Evolutionary conservation across 495 filamentous ascomycete genomes (phyloP).

Genomic region (Neurospora sp.): DNA sequence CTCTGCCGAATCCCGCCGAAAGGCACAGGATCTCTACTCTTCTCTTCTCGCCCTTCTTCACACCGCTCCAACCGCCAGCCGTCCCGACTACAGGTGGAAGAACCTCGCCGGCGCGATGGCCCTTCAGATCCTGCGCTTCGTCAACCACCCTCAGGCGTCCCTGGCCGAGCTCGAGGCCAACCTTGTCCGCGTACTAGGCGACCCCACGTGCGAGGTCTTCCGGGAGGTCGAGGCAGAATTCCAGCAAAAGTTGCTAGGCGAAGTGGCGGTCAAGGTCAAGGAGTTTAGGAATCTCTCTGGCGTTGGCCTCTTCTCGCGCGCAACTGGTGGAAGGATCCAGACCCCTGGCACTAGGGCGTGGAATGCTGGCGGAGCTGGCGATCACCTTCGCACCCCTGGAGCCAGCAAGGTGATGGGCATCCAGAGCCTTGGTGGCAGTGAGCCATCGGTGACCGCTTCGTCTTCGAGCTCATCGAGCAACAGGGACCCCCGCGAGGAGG

Average conservation of each 20-base stretch:
- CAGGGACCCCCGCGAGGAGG: constrained; percentile 36
- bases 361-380: constrained; percentile 13
- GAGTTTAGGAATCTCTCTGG: constrained; percentile 41
- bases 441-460: background rate
- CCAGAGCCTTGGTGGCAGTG: background rate
- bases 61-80: constrained; percentile 25
- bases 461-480: constrained; percentile 6
- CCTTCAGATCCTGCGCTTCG: constrained; percentile 43
- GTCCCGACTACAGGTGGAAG: constrained; percentile 29
- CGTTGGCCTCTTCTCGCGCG: constrained; percentile 41
- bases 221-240: constrained; percentile 30
- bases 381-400: constrained; percentile 12
- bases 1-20: constrained; percentile 22
- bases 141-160: constrained; percentile 31
- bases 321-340: constrained; percentile 32
- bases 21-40: constrained; percentile 28
- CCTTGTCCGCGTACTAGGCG: constrained; percentile 24
- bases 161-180: constrained; percentile 37
- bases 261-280: constrained; percentile 34
- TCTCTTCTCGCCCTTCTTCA: constrained; percentile 37
- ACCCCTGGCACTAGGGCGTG: constrained; percentile 6
- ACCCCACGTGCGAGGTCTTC: constrained; percentile 26
- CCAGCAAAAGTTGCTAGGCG: constrained; percentile 30
- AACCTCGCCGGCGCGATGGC: constrained; percentile 33
- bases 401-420: constrained; percentile 14